Percentiles rank a stretch among this genome's conserved stretches.
Conservation (phyloP, 1,284 basidiomycete genomes). For the Heterobasidion parviporum region DNA sequence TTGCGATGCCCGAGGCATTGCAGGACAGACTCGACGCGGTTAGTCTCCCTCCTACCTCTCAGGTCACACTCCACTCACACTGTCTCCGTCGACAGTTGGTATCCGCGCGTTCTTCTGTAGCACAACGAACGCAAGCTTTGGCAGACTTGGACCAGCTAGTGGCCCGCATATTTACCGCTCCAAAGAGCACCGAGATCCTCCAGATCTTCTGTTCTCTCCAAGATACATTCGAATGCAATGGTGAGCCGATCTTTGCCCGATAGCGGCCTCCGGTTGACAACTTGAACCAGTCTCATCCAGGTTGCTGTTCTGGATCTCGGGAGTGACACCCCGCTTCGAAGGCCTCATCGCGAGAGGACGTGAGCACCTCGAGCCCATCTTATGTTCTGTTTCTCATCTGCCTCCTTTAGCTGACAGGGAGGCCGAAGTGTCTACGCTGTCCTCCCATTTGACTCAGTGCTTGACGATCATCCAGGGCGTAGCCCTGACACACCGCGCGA, state of each 20-base stretch:
- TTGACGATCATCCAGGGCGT: conserved; percentile 75
- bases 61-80: neutral
- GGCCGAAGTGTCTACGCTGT: conserved; percentile 32
- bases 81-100: conserved; percentile 38
- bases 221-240: conserved; percentile 69
- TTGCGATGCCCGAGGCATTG: conserved; percentile 34
- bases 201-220: conserved; percentile 57
- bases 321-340: conserved; percentile 17
- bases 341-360: conserved; percentile 15
- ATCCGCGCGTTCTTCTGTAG: conserved; percentile 46
- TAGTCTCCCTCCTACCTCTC: conserved; percentile 16
- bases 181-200: conserved; percentile 27
- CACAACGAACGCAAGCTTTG: conserved; percentile 43
- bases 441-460: conserved; percentile 44
- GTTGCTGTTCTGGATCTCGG: conserved; percentile 41
- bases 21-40: conserved; percentile 63
- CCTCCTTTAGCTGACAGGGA: conserved; percentile 30
- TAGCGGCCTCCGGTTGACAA: neutral
- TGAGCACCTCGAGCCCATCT: conserved; percentile 16
- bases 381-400: neutral
- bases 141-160: conserved; percentile 51
- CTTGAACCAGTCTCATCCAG: conserved; percentile 48
- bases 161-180: conserved; percentile 40
- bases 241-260: conserved; percentile 32
- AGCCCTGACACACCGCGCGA: conserved; percentile 58